Base-by-base conservation (phyloP, 108 stramenopile genomes). In the Bacterosira constricta region DNA sequence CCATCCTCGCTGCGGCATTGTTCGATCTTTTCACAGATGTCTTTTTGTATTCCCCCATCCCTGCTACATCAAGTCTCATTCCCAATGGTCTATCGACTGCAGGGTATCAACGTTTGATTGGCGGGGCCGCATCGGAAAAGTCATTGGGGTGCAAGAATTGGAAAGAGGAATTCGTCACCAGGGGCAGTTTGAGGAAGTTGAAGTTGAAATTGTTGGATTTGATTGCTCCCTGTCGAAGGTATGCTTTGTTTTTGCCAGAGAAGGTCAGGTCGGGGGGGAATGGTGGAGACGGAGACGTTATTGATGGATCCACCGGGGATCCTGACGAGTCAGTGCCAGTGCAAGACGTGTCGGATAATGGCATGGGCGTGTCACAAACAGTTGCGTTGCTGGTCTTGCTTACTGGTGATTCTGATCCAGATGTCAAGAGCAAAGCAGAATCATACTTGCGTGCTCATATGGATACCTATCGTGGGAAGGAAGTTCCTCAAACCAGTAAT, bases 21-120 rank as follows among this genome's bases (percentile, higher is more conserved):
- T 93, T 83, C 59, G 92, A 90, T 37, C 41, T 91, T 18, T 53
- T 93, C 17, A 29, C 84, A 31, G 88, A 90, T 64, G 64, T 79
- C 4, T 37, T 91, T 2, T 56, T 93, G 41, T 93, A 88, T 49
- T 64, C 80, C 39, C 71, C 87, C 17, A 12, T 66, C 4, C 44
- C 69, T 0, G 50, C 42, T 6, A 68, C 59, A 2, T 56, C 66
- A 9, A 61, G 45, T 11, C 60, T 90, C n/a, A 88, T 90, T 58
- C 90, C 93, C 3, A 56, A 73, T 27, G 93, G 93, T 1, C 21
- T 90, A 53, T 90, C 87, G 0, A 71, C 80, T 21, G 38, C 63
- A 9, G 83, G 83, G 9, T 73, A 83, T 46, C 78, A 84, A 52
- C 84, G 89, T 13, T 63, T 93, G 11, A 29, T 79, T 2, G 36